Evolutionary conservation across 2,329 filamentous ascomycete genomes (phyloP).

Genomic region (Claviceps sp.): DNA sequence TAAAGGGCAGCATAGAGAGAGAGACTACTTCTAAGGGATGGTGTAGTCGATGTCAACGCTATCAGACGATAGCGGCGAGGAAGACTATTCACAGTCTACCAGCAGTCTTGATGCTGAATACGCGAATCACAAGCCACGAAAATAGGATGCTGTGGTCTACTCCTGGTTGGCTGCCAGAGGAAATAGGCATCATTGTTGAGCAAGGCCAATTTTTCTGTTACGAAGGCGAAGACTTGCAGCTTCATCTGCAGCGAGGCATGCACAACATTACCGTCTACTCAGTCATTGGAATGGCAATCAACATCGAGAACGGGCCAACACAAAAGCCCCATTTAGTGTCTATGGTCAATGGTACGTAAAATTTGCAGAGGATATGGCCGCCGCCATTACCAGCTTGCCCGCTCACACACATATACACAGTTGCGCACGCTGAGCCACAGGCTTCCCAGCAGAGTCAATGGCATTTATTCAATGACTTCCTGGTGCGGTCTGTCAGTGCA

Average conservation of each 20-base stretch:
- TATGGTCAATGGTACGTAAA: constrained; percentile 61
- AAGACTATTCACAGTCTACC: constrained; percentile 77
- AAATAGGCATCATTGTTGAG: constrained; percentile 85
- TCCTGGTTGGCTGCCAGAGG: constrained; percentile 81
- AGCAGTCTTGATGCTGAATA: constrained; percentile 78
- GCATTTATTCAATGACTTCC: constrained; percentile 96
- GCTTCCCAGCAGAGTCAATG: constrained; percentile 55
- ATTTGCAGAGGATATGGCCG: not conserved
- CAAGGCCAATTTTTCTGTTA: constrained; percentile 90
- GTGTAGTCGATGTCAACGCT: constrained; percentile 83
- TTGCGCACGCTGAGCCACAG: constrained; percentile 50
- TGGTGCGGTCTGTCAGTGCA: constrained; percentile 66
- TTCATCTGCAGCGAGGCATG: constrained; percentile 65
- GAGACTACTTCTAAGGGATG: constrained; percentile 83
- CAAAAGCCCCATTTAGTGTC: constrained; percentile 86
- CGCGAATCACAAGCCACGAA: constrained; percentile 57
- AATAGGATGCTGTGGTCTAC: constrained; percentile 75
- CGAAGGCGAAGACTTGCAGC: constrained; percentile 76
- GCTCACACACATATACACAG: constrained; percentile 22
- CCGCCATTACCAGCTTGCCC: not conserved
- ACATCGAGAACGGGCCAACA: constrained; percentile 74
- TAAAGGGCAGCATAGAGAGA: constrained; percentile 86
- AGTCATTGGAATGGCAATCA: constrained; percentile 75
- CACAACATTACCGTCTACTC: constrained; percentile 83
- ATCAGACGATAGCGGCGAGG: constrained; percentile 74